Evolutionary conservation across 305 asterid species (phyloP).

Genomic region (Fraxinus paxiana): DNA sequence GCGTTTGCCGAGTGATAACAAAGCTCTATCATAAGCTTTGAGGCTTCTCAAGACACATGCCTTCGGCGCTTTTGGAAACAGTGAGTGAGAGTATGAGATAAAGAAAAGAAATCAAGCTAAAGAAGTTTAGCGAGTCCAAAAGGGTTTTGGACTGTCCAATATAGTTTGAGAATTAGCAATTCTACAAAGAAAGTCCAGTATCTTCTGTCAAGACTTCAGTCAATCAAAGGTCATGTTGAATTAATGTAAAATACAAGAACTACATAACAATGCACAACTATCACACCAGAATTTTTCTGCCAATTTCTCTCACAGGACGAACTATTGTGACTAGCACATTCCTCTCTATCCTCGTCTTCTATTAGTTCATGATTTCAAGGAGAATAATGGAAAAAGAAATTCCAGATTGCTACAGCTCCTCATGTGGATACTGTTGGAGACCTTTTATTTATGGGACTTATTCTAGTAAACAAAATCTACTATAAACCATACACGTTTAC

Average conservation of each 20-base stretch:
- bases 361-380: not conserved
- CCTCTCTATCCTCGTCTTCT: not conserved
- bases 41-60: not conserved
- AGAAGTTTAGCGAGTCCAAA: not conserved
- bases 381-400: not conserved
- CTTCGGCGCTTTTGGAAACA: not conserved
- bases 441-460: not conserved
- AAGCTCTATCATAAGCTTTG: not conserved
- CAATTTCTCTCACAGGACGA: not conserved
- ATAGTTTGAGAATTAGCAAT: not conserved
- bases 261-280: not conserved
- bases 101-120: not conserved
- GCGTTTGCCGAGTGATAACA: not conserved
- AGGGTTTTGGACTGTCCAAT: not conserved
- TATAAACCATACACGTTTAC: not conserved
- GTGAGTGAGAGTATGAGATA: not conserved
- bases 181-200: not conserved
- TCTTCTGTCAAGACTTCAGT: not conserved
- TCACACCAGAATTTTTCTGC: not conserved
- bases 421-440: not conserved
- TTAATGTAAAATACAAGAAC: not conserved
- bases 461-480: not conserved
- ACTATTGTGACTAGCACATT: not conserved
- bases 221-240: not conserved
- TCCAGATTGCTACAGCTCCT: not conserved